Evolutionary conservation across 2,329 filamentous ascomycete species (phyloP).

Genomic region (Acrodontium crateriforme): DNA sequence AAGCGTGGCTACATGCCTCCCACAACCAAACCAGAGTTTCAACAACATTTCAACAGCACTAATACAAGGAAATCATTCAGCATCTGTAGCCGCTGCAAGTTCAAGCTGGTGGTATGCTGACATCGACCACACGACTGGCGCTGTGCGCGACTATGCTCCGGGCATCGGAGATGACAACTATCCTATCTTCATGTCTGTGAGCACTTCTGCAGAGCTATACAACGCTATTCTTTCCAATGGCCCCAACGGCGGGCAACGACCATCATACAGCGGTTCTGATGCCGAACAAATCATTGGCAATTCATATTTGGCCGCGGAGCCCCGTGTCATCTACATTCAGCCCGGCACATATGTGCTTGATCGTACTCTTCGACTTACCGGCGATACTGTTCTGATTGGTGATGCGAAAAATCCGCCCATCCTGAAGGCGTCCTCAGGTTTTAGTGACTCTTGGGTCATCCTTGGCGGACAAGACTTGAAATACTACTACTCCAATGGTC

Average conservation of each 20-base stretch:
- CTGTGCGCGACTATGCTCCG: conserved; percentile 6
- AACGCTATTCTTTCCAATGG: conserved; percentile 4
- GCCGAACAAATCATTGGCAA: conserved; percentile 3
- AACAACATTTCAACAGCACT: too few relatives aligned
- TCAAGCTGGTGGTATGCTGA: conserved; percentile 7
- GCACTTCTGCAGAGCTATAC: conserved; percentile 2
- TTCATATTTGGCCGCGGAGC: conserved; percentile 22
- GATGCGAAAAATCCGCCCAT: conserved; percentile 58
- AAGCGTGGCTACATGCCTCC: too few relatives aligned
- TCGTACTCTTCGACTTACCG: conserved; percentile 62
- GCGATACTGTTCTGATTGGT: conserved; percentile 84
- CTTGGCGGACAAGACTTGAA: conserved; percentile 7
- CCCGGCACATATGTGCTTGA: conserved; percentile 41
- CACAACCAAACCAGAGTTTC: too few relatives aligned
- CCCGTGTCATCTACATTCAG: conserved; percentile 35
- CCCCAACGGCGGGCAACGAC: too few relatives aligned
- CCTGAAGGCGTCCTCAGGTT: conserved; percentile 37
- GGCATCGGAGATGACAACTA: conserved; percentile 3
- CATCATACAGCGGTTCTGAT: too few relatives aligned
- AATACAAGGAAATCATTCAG: too few relatives aligned
- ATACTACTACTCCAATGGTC: too few relatives aligned
- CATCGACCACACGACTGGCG: conserved; percentile 4
- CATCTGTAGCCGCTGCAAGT: too few relatives aligned
- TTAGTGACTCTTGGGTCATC: conserved; percentile 6
- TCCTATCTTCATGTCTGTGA: conserved; percentile 3